Base-by-base conservation (phyloP, 129 eudicot species). In the Flaveria trinervia region DNA sequence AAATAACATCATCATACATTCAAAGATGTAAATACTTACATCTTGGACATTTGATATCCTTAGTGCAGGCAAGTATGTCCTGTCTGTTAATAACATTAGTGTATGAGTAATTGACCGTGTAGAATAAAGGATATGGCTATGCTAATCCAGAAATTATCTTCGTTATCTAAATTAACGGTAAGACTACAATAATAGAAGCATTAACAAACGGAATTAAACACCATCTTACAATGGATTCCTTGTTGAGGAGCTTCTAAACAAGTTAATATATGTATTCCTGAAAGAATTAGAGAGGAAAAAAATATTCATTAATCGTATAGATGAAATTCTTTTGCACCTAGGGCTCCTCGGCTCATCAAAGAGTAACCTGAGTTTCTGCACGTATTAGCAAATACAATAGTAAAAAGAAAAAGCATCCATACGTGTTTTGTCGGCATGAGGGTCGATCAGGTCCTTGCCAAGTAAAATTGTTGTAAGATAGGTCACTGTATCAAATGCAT, bases 401-500 rank as follows among this genome's bases (percentile, higher is more conserved):
- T 54, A 23, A 69, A n/a, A 68, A 43, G 72, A 77, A 39, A 36
- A 28, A 62, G 22, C 52, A 74, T 75, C 20, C 92, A 78, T 22
- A 92, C 96, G 74, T 77, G 82, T 84, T 84, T 52, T 71, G 65
- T 73, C 69, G 81, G 74, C 97, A 92, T 26, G 88, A 72, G 46
- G 85, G 89, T 77, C 74, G 86, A n/a, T 75, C 77, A 33, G 96
- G 89, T 49, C 86, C 92, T 84, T 85, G 92, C 92, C 88, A 87
- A 9, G 96, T 82, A 59, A 92, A 85, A 72, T 89, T 89, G 50
- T 92, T 92, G 92, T 87, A 89, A 43, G 97, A 92, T 54, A 92
- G 84, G 81, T 92, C 97, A 75, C 97, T 92, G 87, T 79, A 85
- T 71, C 67, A 70, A 79, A 36, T 54, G 23, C 60, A 62, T 68